A percentile compares a stretch with the other conserved stretches of the same genome.
Evolutionary conservation across 2,329 filamentous ascomycete species (phyloP).

Genomic region (Shiraia bambusicola): DNA sequence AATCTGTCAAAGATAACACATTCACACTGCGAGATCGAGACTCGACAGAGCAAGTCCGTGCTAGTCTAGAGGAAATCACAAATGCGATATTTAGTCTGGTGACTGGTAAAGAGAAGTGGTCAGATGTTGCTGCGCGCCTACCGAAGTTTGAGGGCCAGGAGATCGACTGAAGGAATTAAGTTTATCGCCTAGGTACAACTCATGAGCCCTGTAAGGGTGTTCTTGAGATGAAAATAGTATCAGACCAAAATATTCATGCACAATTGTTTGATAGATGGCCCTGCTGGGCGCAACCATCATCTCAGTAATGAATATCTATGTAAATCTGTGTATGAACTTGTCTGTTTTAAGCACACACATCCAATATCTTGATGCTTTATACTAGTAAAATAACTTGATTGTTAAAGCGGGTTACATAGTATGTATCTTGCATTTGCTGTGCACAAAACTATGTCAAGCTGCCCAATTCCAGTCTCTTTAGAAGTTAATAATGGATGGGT

Average conservation of each 20-base stretch:
- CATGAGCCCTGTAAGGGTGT: neutral
- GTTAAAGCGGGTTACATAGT: too few species aligned
- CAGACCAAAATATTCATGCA: conserved; percentile 18
- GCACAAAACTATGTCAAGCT: too few species aligned
- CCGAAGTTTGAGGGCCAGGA: conserved; percentile 70
- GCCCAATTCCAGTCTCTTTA: too few species aligned
- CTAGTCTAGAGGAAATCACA: conserved; percentile 76
- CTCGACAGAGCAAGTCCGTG: conserved; percentile 86
- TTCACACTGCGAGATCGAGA: conserved; percentile 86
- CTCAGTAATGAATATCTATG: too few species aligned
- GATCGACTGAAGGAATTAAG: conserved; percentile 24
- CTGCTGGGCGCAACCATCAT: too few species aligned
- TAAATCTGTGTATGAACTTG: too few species aligned
- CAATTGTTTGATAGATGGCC: too few species aligned
- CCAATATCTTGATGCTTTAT: too few species aligned
- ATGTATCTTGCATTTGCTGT: too few species aligned
- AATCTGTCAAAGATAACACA: conserved; percentile 83
- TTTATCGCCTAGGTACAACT: neutral
- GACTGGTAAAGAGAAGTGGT: conserved; percentile 65
- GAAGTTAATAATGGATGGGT: too few species aligned
- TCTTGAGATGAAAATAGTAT: conserved; percentile 4
- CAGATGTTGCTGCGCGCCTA: conserved; percentile 72
- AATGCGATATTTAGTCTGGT: conserved; percentile 67
- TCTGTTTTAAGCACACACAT: too few species aligned
- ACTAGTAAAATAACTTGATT: too few species aligned